Conservation (phyloP, 768 basidiomycete genomes). For the Amanita muscaria region DNA sequence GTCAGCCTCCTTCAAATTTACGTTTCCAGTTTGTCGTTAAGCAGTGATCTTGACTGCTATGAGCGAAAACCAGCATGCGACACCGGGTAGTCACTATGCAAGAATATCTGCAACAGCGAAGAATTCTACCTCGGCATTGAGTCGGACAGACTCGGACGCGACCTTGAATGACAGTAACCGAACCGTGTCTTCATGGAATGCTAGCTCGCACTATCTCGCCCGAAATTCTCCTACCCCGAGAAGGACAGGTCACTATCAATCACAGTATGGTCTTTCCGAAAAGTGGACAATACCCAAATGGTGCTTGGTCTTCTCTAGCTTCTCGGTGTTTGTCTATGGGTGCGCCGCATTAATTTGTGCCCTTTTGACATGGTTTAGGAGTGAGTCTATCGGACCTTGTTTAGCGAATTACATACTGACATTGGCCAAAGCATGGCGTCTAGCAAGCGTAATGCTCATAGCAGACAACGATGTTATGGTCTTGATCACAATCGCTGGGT, state of each 20-base stretch:
- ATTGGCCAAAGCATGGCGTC: constrained; percentile 38
- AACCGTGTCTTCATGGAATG: background rate
- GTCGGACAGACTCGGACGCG: too few relatives aligned
- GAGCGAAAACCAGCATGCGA: too few relatives aligned
- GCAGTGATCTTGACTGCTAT: background rate
- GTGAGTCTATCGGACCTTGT: too few relatives aligned
- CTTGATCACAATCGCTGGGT: constrained; percentile 49
- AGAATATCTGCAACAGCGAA: too few relatives aligned
- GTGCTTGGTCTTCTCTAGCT: constrained; percentile 47
- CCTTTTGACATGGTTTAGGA: constrained; percentile 50
- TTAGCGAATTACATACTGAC: too few relatives aligned
- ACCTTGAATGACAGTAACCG: too few relatives aligned
- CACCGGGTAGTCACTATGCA: background rate
- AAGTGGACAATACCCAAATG: constrained; percentile 61
- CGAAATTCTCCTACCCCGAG: constrained; percentile 10
- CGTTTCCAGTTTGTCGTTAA: background rate
- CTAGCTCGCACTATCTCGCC: background rate
- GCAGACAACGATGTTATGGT: constrained; percentile 48
- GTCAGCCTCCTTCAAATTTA: background rate
- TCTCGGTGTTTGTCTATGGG: constrained; percentile 47
- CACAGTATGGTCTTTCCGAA: constrained; percentile 30
- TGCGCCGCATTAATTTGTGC: constrained; percentile 40
- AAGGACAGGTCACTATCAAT: constrained; percentile 15
- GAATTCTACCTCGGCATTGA: too few relatives aligned
- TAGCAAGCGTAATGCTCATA: constrained; percentile 54